Base-by-base conservation (phyloP, 1,284 basidiomycete species). In the Microstroma glucosiphilum region DNA sequence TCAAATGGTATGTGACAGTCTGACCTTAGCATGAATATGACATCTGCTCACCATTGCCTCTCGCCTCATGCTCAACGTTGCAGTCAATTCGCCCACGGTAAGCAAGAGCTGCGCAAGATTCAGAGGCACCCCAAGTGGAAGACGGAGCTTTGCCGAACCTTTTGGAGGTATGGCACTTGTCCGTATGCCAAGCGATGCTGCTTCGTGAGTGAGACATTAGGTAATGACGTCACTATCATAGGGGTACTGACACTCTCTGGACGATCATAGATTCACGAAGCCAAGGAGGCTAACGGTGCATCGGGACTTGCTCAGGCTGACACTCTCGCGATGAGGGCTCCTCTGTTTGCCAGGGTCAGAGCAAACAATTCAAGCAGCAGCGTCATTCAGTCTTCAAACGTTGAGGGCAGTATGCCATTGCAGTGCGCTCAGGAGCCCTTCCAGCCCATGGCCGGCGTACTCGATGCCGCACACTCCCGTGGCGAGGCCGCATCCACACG, bases 41-140 rank as follows among this genome's bases (percentile, higher is more conserved):
- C 46, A 48, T n/a, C 4, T 3, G 46, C 17, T 23, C 17, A 48
- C n/a, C 23, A n/a, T 7, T 48, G n/a, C 46, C 46, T n/a, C 17
- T 23, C n/a, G 8, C 51, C 6, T 9, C 6, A 51, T 42, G 17
- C 40, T 19, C 26, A 1, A 26, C 21, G 69, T 30, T 65, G 66
- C 37, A 71, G 72, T 43, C 71, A 73, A 56, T 75, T 69, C 48
- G 68, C 91, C 26, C 91, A 93, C 72, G 91, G 91, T 55, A 87
- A 90, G 75, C 87, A 90, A 0, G 91, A 93, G 80, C 82, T 93
- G 51, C 86, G 90, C 43, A 86, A 84, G 63, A 88, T 92, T 21
- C 80, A 86, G 67, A 85, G 91, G 66, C 91, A 93, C 78, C 90
- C 90, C 55, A 92, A 92, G 87, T 92, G 91, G 81, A 92, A 92